These are phyloP conservation scores for Nannochloris sp. DNA, from an alignment of 139 green algal genomes.

Conservation along the genomic window DNA sequence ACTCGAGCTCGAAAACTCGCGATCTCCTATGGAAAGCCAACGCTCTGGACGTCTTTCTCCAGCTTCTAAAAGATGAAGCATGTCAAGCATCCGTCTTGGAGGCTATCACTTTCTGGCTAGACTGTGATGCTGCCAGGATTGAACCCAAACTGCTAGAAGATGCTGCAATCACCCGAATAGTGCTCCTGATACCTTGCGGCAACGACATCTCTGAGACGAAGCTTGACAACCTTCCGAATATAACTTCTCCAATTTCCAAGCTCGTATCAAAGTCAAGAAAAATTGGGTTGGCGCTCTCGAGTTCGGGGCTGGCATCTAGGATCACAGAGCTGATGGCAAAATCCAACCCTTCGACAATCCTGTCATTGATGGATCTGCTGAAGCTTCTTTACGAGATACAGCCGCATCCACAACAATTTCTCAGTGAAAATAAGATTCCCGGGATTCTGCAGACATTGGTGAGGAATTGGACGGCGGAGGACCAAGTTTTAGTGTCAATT, in stretches of 20 bases:
- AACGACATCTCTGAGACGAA: constrained; percentile 3
- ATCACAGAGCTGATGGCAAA: constrained; percentile 33
- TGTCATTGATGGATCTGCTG: constrained; percentile 46
- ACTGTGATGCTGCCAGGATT: constrained; percentile 47
- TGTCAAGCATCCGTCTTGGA: constrained; percentile 46
- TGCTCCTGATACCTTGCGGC: constrained; percentile 36
- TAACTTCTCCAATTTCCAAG: constrained; percentile 26
- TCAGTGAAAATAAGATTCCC: constrained; percentile 43
- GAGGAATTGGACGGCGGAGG: neutral
- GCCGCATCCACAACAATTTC: constrained; percentile 68
- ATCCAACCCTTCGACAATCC: constrained; percentile 14
- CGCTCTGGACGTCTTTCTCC: constrained; percentile 59
- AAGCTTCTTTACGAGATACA: constrained; percentile 63
- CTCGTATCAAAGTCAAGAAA: constrained; percentile 24
- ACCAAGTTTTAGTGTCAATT: constrained; percentile 34
- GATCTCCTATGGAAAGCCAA: constrained; percentile 45
- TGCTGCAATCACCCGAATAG: constrained; percentile 38
- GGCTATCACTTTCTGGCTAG: constrained; percentile 59
- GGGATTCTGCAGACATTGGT: constrained; percentile 35
- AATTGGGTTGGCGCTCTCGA: constrained; percentile 18
- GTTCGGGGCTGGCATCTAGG: constrained; percentile 23
- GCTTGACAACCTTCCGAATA: constrained; percentile 22
- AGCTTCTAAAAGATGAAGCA: constrained; percentile 48
- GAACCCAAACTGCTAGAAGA: constrained; percentile 47
- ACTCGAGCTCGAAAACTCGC: constrained; percentile 36